These are phyloP conservation scores for Leccinum olivaceopallidum DNA, from an alignment of 768 basidiomycete species.

Conservation along the genomic window DNA sequence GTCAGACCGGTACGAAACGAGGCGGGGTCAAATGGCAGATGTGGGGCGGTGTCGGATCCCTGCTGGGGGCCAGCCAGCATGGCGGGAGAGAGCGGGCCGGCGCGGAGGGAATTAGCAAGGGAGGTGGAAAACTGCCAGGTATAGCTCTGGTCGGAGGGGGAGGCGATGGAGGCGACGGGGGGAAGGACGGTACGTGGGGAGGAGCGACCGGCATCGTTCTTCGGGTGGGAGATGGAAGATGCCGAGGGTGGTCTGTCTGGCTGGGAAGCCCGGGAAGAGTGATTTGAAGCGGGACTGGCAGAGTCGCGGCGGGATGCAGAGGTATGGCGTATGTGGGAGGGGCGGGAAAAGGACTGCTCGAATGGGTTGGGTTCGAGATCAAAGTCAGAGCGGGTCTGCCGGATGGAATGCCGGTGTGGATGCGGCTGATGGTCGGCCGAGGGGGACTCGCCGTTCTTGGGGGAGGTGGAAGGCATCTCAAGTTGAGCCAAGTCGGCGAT, in stretches of 20 bases:
- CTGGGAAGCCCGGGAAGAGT: conserved; percentile 38
- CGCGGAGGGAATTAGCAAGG: conserved; percentile 76
- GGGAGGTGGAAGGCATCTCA: conserved; percentile 29
- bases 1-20: conserved; percentile 86
- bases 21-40: conserved; percentile 63
- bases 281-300: conserved; percentile 34
- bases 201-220: conserved; percentile 32
- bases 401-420: conserved; percentile 23
- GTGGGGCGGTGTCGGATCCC: conserved; percentile 37
- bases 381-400: conserved; percentile 65
- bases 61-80: conserved; percentile 90
- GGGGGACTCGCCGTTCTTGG: conserved; percentile 39
- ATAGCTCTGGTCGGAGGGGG: conserved; percentile 49
- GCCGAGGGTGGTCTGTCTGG: conserved; percentile 36
- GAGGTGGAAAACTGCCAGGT: conserved; percentile 64
- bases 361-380: conserved; percentile 90
- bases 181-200: conserved; percentile 76
- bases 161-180: conserved; percentile 75
- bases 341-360: conserved; percentile 86
- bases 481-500: conserved; percentile 8
- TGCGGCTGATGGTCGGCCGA: conserved; percentile 16
- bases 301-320: conserved; percentile 36
- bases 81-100: conserved; percentile 93
- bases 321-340: conserved; percentile 52
- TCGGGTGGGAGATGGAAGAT: conserved; percentile 32